Conservation (phyloP, 805 yeast genomes). For the Saccharomyces eubayanus region DNA sequence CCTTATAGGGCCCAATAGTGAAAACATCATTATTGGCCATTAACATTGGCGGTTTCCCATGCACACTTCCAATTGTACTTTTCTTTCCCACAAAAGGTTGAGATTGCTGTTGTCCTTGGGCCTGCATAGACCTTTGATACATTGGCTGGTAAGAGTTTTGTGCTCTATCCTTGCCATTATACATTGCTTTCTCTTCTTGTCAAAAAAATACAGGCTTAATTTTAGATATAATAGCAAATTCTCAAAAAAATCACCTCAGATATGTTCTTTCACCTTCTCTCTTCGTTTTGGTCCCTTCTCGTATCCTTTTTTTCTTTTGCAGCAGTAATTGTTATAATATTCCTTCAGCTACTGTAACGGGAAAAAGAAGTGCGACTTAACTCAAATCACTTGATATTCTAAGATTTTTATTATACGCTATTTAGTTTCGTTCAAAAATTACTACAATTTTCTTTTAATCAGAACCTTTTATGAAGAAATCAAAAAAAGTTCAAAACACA, state of each 20-base stretch:
- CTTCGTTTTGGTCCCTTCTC: neutral
- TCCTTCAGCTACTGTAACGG: neutral
- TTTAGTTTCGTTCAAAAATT: neutral
- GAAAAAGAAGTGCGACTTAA: neutral
- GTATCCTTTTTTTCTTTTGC: neutral
- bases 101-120: constrained; percentile 10
- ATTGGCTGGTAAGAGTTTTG: constrained; percentile 9
- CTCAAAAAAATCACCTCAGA: neutral
- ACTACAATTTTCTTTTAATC: neutral
- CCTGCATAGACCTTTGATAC: constrained; percentile 6
- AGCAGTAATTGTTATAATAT: neutral
- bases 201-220: neutral
- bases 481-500: neutral
- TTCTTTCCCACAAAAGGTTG: constrained; percentile 7
- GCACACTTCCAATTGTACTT: constrained; percentile 10
- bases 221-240: neutral
- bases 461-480: neutral
- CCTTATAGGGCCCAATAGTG: constrained; percentile 50
- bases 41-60: constrained; percentile 36
- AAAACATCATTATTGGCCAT: constrained; percentile 50
- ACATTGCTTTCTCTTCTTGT: constrained; percentile 1
- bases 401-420: neutral
- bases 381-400: neutral
- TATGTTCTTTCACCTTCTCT: neutral
- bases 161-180: constrained; percentile 7